These are phyloP conservation scores for Dothideomycetes sp. DNA, from an alignment of 2,329 filamentous ascomycete genomes.

Conservation along the genomic window DNA sequence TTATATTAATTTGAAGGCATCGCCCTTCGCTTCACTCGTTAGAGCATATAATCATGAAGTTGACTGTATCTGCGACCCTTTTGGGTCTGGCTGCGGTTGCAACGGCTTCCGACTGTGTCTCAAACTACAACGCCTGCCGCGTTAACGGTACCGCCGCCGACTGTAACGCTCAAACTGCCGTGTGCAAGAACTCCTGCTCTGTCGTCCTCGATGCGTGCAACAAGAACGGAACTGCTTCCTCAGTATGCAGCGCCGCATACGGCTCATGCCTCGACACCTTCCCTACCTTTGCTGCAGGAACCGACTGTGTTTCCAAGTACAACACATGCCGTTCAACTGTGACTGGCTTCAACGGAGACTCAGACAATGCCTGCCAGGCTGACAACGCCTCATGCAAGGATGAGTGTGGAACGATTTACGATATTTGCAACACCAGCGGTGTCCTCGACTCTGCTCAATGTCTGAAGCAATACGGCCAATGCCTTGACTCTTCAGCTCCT, in stretches of 20 bases:
- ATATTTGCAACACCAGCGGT: not conserved
- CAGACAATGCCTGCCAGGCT: too few species aligned
- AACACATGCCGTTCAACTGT: not conserved
- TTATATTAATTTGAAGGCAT: too few species aligned
- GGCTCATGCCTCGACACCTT: not conserved
- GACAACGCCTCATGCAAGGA: not conserved
- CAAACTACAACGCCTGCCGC: conserved; percentile 1
- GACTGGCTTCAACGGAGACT: not conserved
- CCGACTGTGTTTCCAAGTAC: not conserved
- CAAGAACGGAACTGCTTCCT: not conserved
- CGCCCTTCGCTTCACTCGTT: too few species aligned
- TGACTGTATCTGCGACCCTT: too few species aligned
- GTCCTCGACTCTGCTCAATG: not conserved
- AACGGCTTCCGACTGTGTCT: too few species aligned
- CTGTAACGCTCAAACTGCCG: not conserved
- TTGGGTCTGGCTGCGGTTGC: too few species aligned
- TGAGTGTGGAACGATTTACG: not conserved
- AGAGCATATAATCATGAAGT: too few species aligned
- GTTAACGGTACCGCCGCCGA: not conserved
- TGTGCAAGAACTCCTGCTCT: not conserved
- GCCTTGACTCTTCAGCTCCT: too few species aligned
- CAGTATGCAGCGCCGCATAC: not conserved
- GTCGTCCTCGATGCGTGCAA: too few species aligned
- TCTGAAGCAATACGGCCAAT: not conserved
- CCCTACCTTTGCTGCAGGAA: not conserved